Evolutionary conservation across 495 filamentous ascomycete species (phyloP).

Genomic region (Penicillium silybi): DNA sequence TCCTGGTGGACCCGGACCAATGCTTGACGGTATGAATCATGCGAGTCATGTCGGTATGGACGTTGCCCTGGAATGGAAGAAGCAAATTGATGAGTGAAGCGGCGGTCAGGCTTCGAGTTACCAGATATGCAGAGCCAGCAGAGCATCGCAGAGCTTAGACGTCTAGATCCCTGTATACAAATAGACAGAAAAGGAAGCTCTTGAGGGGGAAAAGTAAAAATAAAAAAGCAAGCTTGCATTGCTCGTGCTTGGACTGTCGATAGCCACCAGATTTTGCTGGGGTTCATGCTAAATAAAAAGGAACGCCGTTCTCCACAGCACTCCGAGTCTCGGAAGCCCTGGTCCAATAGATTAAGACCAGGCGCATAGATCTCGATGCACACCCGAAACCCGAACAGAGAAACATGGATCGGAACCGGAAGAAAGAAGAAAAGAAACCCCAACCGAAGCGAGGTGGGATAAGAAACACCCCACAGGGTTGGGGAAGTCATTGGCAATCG

Average conservation of each 20-base stretch:
- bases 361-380: not conserved
- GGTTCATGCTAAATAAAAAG: not conserved
- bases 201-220: not conserved
- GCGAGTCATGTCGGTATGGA: not conserved
- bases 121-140: slow-evolving; percentile 17
- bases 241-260: not conserved
- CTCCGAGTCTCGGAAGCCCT: not conserved
- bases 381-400: not conserved
- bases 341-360: not conserved
- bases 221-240: not conserved
- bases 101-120: slow-evolving; percentile 12
- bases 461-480: too few species aligned
- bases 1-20: not conserved
- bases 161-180: not conserved
- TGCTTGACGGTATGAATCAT: not conserved
- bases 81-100: not conserved
- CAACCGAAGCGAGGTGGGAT: not conserved
- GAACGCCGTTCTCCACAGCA: not conserved
- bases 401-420: too few species aligned
- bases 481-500: not conserved
- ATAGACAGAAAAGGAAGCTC: not conserved
- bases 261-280: not conserved
- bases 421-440: not conserved
- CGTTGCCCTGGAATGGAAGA: not conserved
- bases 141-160: slow-evolving; percentile 1